phyloP scores from a whole-genome alignment of 305 asterid species.

The Vinca major region DNA sequence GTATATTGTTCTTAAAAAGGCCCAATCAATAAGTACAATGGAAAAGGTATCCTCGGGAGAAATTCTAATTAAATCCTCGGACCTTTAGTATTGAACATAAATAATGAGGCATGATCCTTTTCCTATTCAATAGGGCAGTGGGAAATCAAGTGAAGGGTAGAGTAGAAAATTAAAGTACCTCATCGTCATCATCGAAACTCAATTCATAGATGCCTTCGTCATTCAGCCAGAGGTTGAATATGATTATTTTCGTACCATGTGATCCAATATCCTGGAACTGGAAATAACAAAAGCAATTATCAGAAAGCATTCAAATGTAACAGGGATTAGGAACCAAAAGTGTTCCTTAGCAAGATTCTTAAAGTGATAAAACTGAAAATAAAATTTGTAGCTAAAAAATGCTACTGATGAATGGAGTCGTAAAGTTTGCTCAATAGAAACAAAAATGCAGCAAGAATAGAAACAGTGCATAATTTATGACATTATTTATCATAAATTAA shows the following conservation, averaged over 20 bases:
- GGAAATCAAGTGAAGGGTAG: neutral
- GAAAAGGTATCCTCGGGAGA: too few relatives aligned
- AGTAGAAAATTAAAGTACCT: slow-evolving; percentile 38
- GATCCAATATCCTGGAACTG: slow-evolving; percentile 75
- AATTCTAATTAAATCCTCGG: neutral
- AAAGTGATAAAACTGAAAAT: neutral
- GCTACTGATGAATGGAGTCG: neutral
- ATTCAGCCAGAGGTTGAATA: slow-evolving; percentile 89
- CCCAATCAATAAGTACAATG: neutral
- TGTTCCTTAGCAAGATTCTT: neutral
- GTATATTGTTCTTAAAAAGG: neutral
- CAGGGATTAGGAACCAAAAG: neutral
- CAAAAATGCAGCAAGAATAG: neutral
- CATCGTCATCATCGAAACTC: slow-evolving; percentile 74
- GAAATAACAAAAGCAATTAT: slow-evolving; percentile 21
- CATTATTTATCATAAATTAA: neutral
- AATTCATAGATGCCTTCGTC: slow-evolving; percentile 94
- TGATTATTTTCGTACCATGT: slow-evolving; percentile 75
- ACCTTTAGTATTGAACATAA: neutral
- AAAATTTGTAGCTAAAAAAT: neutral
- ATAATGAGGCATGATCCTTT: neutral
- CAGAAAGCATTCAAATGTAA: slow-evolving; percentile 13
- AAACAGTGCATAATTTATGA: neutral
- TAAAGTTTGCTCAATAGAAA: neutral
- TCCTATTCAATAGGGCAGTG: neutral